Conservation (phyloP, 768 basidiomycete species). For the Lactarius deliciosus region DNA sequence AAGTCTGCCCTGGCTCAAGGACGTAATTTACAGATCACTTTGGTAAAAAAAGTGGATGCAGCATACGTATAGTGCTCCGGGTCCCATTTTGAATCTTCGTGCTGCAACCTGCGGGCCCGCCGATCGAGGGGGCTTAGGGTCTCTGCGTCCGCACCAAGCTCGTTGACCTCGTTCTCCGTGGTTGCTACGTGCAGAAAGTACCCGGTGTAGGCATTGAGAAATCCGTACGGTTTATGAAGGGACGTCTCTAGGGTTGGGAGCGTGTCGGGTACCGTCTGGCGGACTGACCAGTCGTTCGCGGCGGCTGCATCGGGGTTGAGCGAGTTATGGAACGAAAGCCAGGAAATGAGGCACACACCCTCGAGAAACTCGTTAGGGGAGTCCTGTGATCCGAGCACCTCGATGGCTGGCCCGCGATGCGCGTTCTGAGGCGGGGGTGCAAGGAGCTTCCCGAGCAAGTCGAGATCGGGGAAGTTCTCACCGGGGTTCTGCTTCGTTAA, state of each 20-base stretch:
- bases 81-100: slow-evolving; percentile 79
- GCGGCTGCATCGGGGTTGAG: slow-evolving; percentile 50
- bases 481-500: slow-evolving; percentile 67
- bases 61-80: slow-evolving; percentile 81
- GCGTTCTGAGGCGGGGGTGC: slow-evolving; percentile 54
- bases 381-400: slow-evolving; percentile 46
- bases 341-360: slow-evolving; percentile 41
- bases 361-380: slow-evolving; percentile 46
- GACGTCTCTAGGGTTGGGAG: slow-evolving; percentile 42
- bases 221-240: slow-evolving; percentile 62
- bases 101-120: slow-evolving; percentile 49
- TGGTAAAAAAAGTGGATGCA: slow-evolving; percentile 13
- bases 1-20: slow-evolving; percentile 66
- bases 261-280: slow-evolving; percentile 55
- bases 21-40: slow-evolving; percentile 39
- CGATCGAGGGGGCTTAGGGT: slow-evolving; percentile 51
- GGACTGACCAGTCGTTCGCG: slow-evolving; percentile 75
- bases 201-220: slow-evolving; percentile 70
- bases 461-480: slow-evolving; percentile 72
- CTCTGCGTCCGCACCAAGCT: slow-evolving; percentile 70
- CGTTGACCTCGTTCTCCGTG: slow-evolving; percentile 80
- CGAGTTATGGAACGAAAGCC: not conserved
- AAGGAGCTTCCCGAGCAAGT: slow-evolving; percentile 73
- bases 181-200: slow-evolving; percentile 74
- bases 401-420: slow-evolving; percentile 47